phyloP scores from a whole-genome alignment of 768 basidiomycete species.

The Aureoboletus auriporus region DNA sequence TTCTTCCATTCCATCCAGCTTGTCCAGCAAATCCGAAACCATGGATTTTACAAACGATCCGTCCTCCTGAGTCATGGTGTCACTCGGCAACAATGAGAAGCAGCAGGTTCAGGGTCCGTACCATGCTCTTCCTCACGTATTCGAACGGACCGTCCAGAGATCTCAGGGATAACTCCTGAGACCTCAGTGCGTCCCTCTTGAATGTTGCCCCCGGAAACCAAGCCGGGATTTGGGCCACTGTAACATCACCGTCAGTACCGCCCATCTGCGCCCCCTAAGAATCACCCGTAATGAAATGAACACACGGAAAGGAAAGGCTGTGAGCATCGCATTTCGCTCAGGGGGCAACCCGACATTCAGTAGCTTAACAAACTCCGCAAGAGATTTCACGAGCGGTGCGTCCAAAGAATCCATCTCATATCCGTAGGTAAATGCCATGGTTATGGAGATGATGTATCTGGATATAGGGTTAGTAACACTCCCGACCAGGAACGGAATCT shows the following conservation, averaged over 20 bases:
- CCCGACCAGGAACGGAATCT: not conserved
- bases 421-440: slow-evolving; percentile 29
- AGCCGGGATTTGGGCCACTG: slow-evolving; percentile 25
- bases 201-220: slow-evolving; percentile 30
- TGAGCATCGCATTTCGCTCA: slow-evolving; percentile 25
- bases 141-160: slow-evolving; percentile 27
- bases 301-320: slow-evolving; percentile 29
- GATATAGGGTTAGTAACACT: not conserved
- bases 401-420: slow-evolving; percentile 26
- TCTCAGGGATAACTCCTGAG: slow-evolving; percentile 21
- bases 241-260: slow-evolving; percentile 1
- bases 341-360: slow-evolving; percentile 22
- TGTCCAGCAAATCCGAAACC: slow-evolving; percentile 25
- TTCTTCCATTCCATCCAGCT: slow-evolving; percentile 14
- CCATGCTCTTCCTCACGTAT: slow-evolving; percentile 24
- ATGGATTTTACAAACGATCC: slow-evolving; percentile 26
- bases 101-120: slow-evolving; percentile 6
- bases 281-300: not conserved
- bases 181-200: slow-evolving; percentile 25
- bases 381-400: slow-evolving; percentile 23
- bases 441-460: slow-evolving; percentile 31
- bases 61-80: slow-evolving; percentile 12
- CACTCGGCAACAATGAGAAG: not conserved
- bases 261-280: not conserved
- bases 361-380: slow-evolving; percentile 20